phyloP scores from a whole-genome alignment of 768 basidiomycete genomes.

The Trametes maxima region DNA sequence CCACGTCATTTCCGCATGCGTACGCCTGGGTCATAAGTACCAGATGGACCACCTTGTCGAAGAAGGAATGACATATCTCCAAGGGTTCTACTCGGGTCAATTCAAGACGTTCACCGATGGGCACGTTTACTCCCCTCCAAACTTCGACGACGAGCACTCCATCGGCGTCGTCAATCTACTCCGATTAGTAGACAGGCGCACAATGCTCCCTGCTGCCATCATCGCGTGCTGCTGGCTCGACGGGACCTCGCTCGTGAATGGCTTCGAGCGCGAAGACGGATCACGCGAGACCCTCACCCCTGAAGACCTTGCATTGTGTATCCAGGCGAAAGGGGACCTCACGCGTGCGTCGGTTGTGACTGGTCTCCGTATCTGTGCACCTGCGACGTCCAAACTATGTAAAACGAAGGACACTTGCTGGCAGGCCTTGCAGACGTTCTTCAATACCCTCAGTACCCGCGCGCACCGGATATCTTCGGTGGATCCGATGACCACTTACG shows the following conservation, averaged over 20 bases:
- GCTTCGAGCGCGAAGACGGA: constrained; percentile 12
- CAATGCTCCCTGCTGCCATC: constrained; percentile 1
- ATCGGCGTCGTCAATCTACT: constrained; percentile 18
- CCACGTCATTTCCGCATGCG: constrained; percentile 2
- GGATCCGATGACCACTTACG: not conserved
- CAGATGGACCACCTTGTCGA: constrained; percentile 8
- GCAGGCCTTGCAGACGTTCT: no score
- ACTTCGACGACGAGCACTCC: not conserved
- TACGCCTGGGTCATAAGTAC: constrained; percentile 21
- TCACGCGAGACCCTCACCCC: constrained; percentile 11
- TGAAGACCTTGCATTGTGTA: constrained; percentile 17
- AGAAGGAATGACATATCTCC: constrained; percentile 3
- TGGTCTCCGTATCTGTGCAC: not conserved
- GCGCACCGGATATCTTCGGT: no score
- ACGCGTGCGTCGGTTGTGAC: not conserved
- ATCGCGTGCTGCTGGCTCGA: constrained; percentile 10
- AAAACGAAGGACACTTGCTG: not conserved
- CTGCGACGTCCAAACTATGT: not conserved
- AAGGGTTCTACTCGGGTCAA: not conserved
- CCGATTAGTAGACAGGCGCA: not conserved
- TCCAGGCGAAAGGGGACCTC: constrained; percentile 6
- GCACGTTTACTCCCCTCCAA: not conserved
- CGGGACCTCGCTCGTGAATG: constrained; percentile 8
- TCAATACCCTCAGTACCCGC: no score
- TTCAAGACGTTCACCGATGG: not conserved